Conservation (phyloP, 768 basidiomycete species). For the Coprinopsis strossmayeri region DNA sequence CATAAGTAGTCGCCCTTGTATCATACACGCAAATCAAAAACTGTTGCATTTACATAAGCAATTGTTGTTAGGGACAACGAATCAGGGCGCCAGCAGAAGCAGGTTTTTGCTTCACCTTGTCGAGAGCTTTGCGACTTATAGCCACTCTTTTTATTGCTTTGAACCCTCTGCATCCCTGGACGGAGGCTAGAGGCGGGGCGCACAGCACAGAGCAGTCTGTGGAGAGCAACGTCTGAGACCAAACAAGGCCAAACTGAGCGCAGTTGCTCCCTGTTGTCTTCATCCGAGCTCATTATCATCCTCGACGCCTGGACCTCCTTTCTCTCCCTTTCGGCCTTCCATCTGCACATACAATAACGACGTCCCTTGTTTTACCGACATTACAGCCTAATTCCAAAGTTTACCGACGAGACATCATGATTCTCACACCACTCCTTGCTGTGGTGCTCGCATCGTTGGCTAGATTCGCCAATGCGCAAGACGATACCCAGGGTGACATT, state of each 20-base stretch:
- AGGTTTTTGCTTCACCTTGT: not conserved
- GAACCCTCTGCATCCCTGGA: not conserved
- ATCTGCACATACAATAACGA: not conserved
- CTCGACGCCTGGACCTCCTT: conserved; percentile 12
- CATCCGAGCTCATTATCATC: conserved; percentile 15
- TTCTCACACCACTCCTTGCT: conserved; percentile 30
- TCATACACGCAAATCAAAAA: conserved; percentile 1
- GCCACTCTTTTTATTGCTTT: not conserved
- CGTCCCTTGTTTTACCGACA: too few relatives aligned
- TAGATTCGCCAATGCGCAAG: conserved; percentile 27
- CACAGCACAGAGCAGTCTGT: not conserved
- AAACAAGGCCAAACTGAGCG: conserved; percentile 24
- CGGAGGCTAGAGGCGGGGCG: not conserved
- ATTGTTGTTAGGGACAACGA: not conserved
- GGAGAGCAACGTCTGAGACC: conserved; percentile 17
- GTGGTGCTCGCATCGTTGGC: conserved; percentile 33
- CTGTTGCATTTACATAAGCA: not conserved
- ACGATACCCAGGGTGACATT: conserved; percentile 23
- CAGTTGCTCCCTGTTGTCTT: conserved; percentile 13
- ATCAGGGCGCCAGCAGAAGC: not conserved
- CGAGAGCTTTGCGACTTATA: not conserved
- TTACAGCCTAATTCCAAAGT: conserved; percentile 3
- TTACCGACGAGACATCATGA: too few relatives aligned
- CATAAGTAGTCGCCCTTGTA: conserved; percentile 5
- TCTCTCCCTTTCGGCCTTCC: not conserved